Evolutionary conservation across 768 basidiomycete species (phyloP).

Genomic region (Paxillus ammoniavirescens): DNA sequence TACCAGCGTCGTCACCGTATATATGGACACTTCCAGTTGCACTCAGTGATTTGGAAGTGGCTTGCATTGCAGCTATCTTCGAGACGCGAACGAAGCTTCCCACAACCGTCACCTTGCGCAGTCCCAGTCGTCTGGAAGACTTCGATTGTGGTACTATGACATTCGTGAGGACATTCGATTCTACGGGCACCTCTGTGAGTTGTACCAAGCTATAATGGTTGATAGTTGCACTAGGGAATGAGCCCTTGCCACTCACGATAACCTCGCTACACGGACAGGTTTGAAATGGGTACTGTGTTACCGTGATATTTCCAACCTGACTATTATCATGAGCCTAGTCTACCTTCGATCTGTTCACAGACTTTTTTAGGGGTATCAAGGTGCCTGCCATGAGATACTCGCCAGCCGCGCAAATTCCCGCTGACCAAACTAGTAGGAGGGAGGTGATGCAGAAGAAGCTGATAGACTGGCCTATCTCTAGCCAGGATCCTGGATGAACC

Average conservation of each 20-base stretch:
- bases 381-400: constrained; percentile 61
- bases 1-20: neutral
- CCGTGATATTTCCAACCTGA: no score
- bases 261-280: no score
- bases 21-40: no score
- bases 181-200: neutral
- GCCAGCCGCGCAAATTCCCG: constrained; percentile 70
- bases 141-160: constrained; percentile 48
- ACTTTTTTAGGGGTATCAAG: constrained; percentile 17
- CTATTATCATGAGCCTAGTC: constrained; percentile 3
- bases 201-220: no score
- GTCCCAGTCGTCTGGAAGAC: constrained; percentile 77
- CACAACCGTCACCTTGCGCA: constrained; percentile 43
- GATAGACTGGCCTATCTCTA: constrained; percentile 87
- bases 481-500: constrained; percentile 63
- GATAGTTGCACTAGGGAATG: neutral
- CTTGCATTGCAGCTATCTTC: no score
- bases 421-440: constrained; percentile 74
- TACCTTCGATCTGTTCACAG: constrained; percentile 20
- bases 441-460: constrained; percentile 87
- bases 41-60: no score
- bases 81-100: no score
- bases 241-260: constrained; percentile 4
- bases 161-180: constrained; percentile 28
- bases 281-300: no score